Evolutionary conservation across 768 basidiomycete genomes (phyloP), one percentile per base, ranked within the genome.

Genomic region (Trametes cingulata): DNA sequence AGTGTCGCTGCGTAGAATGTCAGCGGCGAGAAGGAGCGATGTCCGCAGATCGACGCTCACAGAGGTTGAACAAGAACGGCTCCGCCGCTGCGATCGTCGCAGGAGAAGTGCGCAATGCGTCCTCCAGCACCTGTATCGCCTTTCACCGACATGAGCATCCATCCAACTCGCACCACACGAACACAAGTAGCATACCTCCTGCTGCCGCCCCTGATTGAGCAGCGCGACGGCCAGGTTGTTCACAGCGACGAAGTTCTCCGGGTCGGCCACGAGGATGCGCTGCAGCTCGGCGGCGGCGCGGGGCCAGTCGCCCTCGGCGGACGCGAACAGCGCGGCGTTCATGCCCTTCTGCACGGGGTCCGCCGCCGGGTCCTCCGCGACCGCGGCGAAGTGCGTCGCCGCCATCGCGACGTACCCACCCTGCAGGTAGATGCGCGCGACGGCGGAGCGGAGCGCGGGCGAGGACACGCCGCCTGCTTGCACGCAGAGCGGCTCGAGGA

Each of bases 21-120:
- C 27, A 52, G 51, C 13, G 20, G n/a, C 13, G 14, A 33, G n/a
- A 43, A 22, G 22, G n/a, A 17, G 14, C 19, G 5, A n/a, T 13
- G 8, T 53, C 6, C 1, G 20, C 13, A 25, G 9, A 3, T 24
- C 17, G 52, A 25, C 1, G 74, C 87, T 60, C 70, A 92, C 92
- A 89, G 7, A 94, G 78, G 63, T 94, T 94, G 74, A 93, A 93
- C 43, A 93, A 69, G 74, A 90, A 90, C 5, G 91, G 91, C 67
- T 93, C 91, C 7, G 89, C 88, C 24, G 86, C 81, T 13, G 88
- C 86, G 9, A 89, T 83, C 48, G 83, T 82, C 1, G 88, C 81
- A 1, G 92, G 92, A 1, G 89, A 88, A 3, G 80, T 69, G 54
- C 74, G 76, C 35, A 93, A 69, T 1, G 85, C 85, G 4, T 60